Evolutionary conservation across 768 basidiomycete species (phyloP).

Genomic region (Auriscalpium orientale): DNA sequence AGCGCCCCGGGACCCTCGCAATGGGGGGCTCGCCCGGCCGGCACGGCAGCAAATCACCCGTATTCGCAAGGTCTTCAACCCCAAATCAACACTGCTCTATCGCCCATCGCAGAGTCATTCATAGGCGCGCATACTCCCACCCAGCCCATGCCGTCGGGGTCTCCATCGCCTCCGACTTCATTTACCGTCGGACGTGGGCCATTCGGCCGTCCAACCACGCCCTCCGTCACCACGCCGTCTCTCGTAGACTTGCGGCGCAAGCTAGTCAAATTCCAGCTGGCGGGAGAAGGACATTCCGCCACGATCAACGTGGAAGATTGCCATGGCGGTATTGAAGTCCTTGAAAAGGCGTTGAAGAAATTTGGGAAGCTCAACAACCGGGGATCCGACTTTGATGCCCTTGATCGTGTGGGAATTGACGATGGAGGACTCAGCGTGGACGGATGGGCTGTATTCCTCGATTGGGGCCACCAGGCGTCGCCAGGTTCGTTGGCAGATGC

Average conservation of each 20-base stretch:
- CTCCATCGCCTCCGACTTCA: conserved; percentile 17
- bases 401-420: conserved; percentile 55
- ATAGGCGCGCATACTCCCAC: conserved; percentile 21
- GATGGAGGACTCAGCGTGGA: conserved; percentile 77
- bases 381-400: conserved; percentile 34
- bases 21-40: conserved; percentile 14
- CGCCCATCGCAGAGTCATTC: conserved; percentile 69
- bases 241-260: conserved; percentile 77
- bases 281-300: conserved; percentile 67
- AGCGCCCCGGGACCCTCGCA: no score
- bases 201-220: conserved; percentile 37
- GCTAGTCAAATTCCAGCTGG: conserved; percentile 81
- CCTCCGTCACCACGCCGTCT: conserved; percentile 41
- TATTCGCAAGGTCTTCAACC: conserved; percentile 58
- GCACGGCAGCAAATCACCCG: conserved; percentile 27
- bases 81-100: conserved; percentile 37
- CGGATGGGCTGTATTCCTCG: conserved; percentile 83
- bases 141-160: conserved; percentile 39
- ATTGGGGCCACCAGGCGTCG: conserved; percentile 44
- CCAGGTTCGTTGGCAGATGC: conserved; percentile 34
- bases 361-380: conserved; percentile 59
- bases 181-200: conserved; percentile 58
- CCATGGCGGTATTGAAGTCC: conserved; percentile 73
- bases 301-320: conserved; percentile 81
- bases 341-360: conserved; percentile 86